Percentiles rank a stretch among this genome's conserved stretches.
phyloP scores from a whole-genome alignment of 2,329 filamentous ascomycete species.

The Xylaria digitata region DNA sequence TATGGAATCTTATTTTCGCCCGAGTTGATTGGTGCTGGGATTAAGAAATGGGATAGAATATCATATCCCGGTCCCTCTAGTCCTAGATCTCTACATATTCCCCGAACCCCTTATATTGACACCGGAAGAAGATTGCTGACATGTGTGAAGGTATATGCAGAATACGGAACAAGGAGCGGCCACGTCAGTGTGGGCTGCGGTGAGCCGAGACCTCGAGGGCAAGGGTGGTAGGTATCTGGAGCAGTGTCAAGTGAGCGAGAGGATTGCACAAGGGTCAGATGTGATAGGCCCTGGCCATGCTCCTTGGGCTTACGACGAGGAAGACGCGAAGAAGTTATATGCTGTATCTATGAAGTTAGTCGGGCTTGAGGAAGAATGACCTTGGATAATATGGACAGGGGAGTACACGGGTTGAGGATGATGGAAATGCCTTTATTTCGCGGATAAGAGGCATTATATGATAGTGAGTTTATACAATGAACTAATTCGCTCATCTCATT shows the following conservation, averaged over 20 bases:
- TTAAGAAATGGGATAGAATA: not conserved
- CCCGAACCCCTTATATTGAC: not conserved
- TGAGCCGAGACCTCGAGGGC: conserved; percentile 52
- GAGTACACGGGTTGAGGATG: no score
- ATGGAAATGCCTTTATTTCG: not conserved
- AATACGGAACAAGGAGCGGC: conserved; percentile 56
- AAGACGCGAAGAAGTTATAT: conserved; percentile 26
- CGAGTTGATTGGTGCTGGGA: not conserved
- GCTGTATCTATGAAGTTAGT: conserved; percentile 17
- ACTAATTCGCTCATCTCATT: conserved; percentile 21
- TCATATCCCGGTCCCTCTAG: not conserved
- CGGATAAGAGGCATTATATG: no score
- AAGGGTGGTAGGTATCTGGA: conserved; percentile 54
- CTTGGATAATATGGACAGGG: not conserved
- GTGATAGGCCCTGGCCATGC: conserved; percentile 17
- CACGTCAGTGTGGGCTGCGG: conserved; percentile 54
- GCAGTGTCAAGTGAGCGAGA: conserved; percentile 25
- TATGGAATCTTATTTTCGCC: not conserved
- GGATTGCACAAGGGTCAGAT: conserved; percentile 14
- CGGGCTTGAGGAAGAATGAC: conserved; percentile 2
- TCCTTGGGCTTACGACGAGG: conserved; percentile 21
- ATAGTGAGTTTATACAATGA: not conserved
- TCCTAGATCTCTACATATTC: not conserved
- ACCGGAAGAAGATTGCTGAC: conserved; percentile 6
- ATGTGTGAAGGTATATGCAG: conserved; percentile 44